phyloP scores from a whole-genome alignment of 2,329 filamentous ascomycete genomes.

The Aureobasidium leucospermi region DNA sequence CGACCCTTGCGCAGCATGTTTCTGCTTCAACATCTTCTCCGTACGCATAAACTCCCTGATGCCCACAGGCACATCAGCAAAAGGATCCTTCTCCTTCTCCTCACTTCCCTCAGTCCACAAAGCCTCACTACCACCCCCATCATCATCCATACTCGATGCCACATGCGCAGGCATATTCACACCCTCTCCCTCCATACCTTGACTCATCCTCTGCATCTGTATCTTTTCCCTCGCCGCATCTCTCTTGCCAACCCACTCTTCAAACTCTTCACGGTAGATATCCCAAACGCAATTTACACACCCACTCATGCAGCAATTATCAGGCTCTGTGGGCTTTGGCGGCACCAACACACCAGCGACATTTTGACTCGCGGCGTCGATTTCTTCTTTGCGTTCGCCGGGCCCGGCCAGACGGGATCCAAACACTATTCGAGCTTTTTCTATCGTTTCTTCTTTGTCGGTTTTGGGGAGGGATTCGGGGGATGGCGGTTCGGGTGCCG shows the following conservation, averaged over 20 bases:
- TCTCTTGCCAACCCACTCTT: constrained; percentile 69
- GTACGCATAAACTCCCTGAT: constrained; percentile 97
- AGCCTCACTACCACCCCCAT: constrained; percentile 66
- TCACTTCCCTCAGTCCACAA: constrained; percentile 50
- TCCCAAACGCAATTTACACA: constrained; percentile 99
- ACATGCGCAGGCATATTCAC: constrained; percentile 39
- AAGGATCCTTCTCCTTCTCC: constrained; percentile 49
- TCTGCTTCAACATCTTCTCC: constrained; percentile 78
- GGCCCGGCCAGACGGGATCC: constrained; percentile 71
- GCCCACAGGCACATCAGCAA: constrained; percentile 76
- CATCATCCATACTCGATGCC: constrained; percentile 65
- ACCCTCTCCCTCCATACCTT: background rate
- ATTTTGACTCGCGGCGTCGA: constrained; percentile 52
- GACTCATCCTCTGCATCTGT: constrained; percentile 22
- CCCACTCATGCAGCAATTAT: constrained; percentile 98
- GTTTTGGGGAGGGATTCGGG: constrained; percentile 36
- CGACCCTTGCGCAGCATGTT: background rate
- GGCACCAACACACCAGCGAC: constrained; percentile 78
- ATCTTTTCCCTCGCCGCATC: constrained; percentile 55
- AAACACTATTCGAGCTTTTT: constrained; percentile 65
- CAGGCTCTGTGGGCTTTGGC: constrained; percentile 77
- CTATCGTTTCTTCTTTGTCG: constrained; percentile 48
- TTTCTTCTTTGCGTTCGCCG: constrained; percentile 56
- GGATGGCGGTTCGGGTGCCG: constrained; percentile 27
- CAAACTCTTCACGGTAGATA: constrained; percentile 80